Evolutionary conservation across 2,329 filamentous ascomycete genomes (phyloP), one percentile per base, ranked within the genome.

Genomic region (Cytospora paraplurivora): DNA sequence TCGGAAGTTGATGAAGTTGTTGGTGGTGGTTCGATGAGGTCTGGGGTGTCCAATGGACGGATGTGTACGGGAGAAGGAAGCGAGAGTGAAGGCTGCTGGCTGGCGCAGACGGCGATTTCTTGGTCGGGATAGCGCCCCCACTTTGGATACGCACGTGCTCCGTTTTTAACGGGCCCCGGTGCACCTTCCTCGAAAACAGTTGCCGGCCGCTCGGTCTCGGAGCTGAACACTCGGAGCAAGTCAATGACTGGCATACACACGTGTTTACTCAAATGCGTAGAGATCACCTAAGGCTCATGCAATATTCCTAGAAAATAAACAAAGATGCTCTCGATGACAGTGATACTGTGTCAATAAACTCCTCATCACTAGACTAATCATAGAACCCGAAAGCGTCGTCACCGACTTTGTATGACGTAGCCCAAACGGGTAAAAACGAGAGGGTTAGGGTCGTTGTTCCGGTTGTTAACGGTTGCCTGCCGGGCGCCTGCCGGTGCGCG

Each of bases 51-150:
- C 61, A 66, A 62, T 56, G 59, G 58, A 51, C 53, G 62, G 55
- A 57, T 65, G 56, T 63, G 62, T 56, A 58, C 62, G 57, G 62
- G 58, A 50, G 55, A 62, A 59, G 59, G 61, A 59, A 57, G 59
- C 59, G 63, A 65, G 60, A 52, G 56, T 51, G 62, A 60, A 55
- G 55, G 58, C 27, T 27, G 59, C 47, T 44, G 51, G 27, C 59
- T 61, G 53, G 51, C 32, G 51, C 51, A 53, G 27, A 53, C 51
- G 51, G 51, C 51, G 51, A 53, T 53, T 53, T 53, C 51, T 53
- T 53, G 51, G 51, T 21, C 59, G 59, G 59, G 54, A 35, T 38
- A 41, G 19, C 37, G 59, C 47, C 59, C 58, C 59, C 59, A 55
- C 59, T 61, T 55, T 53, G 49, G 32, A 61, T 52, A 44, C 59